Percentiles rank a stretch among this genome's conserved stretches.
phyloP scores from a whole-genome alignment of 129 eudicot genomes.

The Centella asiatica region DNA sequence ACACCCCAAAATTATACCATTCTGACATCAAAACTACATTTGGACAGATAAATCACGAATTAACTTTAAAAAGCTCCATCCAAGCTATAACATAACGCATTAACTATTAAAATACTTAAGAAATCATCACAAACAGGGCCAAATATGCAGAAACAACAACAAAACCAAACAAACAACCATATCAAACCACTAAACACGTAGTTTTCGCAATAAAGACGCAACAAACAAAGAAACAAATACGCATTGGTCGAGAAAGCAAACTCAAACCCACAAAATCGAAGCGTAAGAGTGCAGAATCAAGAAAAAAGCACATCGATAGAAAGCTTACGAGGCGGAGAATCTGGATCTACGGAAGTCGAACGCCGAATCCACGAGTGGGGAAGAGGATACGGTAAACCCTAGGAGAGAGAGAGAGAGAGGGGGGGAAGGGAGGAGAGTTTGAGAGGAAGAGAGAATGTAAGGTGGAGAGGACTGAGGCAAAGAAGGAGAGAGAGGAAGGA shows the following conservation, averaged over 20 bases:
- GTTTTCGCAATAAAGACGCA: too few relatives aligned
- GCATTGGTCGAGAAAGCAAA: neutral
- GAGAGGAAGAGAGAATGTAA: constrained; percentile 20
- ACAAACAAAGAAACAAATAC: neutral
- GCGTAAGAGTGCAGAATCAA: neutral
- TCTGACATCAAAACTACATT: too few relatives aligned
- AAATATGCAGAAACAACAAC: too few relatives aligned
- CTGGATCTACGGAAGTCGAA: constrained; percentile 18
- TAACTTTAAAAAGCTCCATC: too few relatives aligned
- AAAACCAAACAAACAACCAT: too few relatives aligned
- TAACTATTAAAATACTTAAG: too few relatives aligned
- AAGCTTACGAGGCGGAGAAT: constrained; percentile 19
- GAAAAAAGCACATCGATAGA: constrained; percentile 5
- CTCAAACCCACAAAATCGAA: neutral
- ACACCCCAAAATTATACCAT: too few relatives aligned
- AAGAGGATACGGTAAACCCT: constrained; percentile 22
- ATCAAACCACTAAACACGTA: too few relatives aligned
- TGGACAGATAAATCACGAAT: too few relatives aligned
- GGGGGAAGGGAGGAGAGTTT: neutral
- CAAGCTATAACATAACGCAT: too few relatives aligned
- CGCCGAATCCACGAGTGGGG: neutral
- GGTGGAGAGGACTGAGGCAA: constrained; percentile 25
- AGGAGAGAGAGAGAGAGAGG: constrained; percentile 16
- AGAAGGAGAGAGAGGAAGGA: constrained; percentile 25
- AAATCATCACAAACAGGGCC: too few relatives aligned